A percentile compares a stretch with the other conserved stretches of the same genome.
Evolutionary conservation across 2,329 filamentous ascomycete species (phyloP).

Genomic region (Bisporella sp.): DNA sequence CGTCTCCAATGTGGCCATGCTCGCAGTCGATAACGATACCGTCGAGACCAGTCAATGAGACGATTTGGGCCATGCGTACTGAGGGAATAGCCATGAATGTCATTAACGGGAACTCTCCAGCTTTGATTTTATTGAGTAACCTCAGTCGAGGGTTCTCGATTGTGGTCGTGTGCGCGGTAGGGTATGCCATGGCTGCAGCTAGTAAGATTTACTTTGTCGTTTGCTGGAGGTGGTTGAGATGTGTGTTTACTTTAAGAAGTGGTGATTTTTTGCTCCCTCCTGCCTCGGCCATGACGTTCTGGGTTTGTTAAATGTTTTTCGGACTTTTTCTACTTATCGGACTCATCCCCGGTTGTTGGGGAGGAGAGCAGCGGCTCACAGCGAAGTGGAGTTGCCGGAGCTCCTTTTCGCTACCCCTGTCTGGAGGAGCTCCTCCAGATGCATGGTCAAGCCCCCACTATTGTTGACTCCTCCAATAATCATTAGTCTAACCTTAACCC

Average conservation of each 20-base stretch:
- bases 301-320: neutral
- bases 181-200: constrained; percentile 12
- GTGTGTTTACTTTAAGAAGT: neutral
- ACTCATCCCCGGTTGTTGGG: neutral
- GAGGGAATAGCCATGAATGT: constrained; percentile 43
- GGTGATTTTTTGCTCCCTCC: neutral
- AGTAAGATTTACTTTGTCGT: neutral
- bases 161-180: constrained; percentile 26
- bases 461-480: neutral
- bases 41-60: constrained; percentile 41
- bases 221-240: neutral
- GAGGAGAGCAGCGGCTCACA: neutral
- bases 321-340: neutral
- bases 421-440: neutral
- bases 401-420: neutral
- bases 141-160: constrained; percentile 35
- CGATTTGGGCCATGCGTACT: constrained; percentile 40
- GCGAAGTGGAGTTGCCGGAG: neutral
- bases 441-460: no score
- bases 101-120: constrained; percentile 35
- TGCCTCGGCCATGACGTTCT: neutral
- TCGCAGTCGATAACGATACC: constrained; percentile 46
- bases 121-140: constrained; percentile 36
- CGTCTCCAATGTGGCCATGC: constrained; percentile 45
- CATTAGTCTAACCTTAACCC: neutral